Evolutionary conservation across 2,329 filamentous ascomycete genomes (phyloP).

Genomic region (Aschersonia sp.): DNA sequence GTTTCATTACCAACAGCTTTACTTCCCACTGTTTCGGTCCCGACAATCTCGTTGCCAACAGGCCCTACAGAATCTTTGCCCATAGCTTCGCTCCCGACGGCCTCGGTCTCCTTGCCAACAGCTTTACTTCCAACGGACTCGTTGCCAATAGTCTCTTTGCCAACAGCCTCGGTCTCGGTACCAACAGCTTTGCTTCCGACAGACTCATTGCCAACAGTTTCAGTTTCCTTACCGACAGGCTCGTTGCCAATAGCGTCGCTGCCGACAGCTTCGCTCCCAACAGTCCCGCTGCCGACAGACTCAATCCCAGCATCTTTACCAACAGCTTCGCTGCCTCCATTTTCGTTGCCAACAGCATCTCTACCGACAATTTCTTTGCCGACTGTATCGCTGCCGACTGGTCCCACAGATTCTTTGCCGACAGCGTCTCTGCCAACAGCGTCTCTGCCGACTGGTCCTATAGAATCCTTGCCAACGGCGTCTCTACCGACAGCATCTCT

Average conservation of each 20-base stretch:
- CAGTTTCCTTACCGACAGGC: not conserved
- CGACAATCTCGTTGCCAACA: not conserved
- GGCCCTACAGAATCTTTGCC: too few relatives aligned
- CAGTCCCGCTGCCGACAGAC: not conserved
- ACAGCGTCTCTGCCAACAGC: not conserved
- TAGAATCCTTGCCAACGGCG: not conserved
- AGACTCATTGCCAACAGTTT: not conserved
- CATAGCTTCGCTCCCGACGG: not conserved
- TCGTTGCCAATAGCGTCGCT: not conserved
- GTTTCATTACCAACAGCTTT: not conserved
- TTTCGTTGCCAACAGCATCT: not conserved
- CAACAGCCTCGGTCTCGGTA: not conserved
- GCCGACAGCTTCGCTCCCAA: not conserved
- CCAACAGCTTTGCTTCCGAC: not conserved
- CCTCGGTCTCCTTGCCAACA: not conserved
- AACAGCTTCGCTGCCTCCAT: not conserved
- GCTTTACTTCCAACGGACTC: not conserved
- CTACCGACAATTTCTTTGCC: not conserved
- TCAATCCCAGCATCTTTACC: not conserved
- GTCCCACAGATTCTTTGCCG: not conserved
- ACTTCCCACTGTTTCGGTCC: not conserved
- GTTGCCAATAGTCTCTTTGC: not conserved
- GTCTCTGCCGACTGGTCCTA: not conserved
- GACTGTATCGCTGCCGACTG: not conserved
- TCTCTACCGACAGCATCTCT: not conserved